Base-by-base conservation (phyloP, 495 filamentous ascomycete species). In the Neurospora pannonica region DNA sequence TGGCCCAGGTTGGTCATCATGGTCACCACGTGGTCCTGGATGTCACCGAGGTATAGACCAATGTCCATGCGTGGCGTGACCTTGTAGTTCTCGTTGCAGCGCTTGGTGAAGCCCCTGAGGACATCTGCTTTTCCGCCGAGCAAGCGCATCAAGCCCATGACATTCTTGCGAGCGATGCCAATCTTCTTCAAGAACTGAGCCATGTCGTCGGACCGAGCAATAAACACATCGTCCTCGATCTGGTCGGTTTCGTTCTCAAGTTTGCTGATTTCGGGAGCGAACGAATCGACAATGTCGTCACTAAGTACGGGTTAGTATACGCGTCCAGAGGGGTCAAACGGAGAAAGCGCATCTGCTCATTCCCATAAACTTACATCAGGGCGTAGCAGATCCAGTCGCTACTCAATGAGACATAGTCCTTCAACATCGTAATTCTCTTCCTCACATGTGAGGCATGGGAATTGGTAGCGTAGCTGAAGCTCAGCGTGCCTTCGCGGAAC, bases 341-440 rank as follows among this genome's bases (percentile, higher is more conserved):
- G 24, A 34, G 15, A 67, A 11, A 36, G 7, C 28, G 24, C 28
- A 67, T 67, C 54, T 36, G 54, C 54, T 67, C 24, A 67, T 34
- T 34, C 28, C 28, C 28, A 60, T 36, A 67, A 36, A 85, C 91
- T 88, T 85, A 94, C 92, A 99, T 99, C 84, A 99, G 89, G 39
- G 96, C 96, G 79, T 99, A 99, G 84, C 97, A 99, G 75, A 99
- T 95, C 96, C 96, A 99, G 81, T 99, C 96, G 76, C 93, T 94
- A 74, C 93, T 95, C 42, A 99, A 86, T 19, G 93, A 90, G 74
- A 98, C 92, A 79, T 97, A 97, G 78, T 98, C 96, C 77, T 97
- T 93, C 74, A 99, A 86, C 80, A 92, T 92, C 3, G 93, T 92
- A 78, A 99, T 97, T 80, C 96, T 89, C 86, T 93, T 93, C 71